These are phyloP conservation scores for Deuterostichococcus epilithicus DNA, from an alignment of 139 green algal genomes.

Conservation along the genomic window DNA sequence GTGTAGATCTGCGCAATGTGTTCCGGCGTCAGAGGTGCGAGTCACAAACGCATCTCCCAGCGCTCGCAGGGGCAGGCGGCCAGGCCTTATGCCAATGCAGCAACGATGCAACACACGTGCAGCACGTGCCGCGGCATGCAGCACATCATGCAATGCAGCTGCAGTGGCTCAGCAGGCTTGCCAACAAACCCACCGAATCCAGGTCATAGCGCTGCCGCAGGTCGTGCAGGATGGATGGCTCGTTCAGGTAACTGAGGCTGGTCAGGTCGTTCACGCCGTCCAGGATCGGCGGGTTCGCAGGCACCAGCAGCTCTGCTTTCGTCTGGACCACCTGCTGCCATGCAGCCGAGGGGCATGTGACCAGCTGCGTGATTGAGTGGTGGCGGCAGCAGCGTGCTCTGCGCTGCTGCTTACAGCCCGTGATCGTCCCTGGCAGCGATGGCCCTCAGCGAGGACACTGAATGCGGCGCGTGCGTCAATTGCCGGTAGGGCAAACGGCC, in stretches of 20 bases:
- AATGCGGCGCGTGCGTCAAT: no score
- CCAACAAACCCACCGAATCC: neutral
- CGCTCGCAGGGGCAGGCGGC: neutral
- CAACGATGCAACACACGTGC: neutral
- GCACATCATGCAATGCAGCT: neutral
- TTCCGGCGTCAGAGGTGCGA: no score
- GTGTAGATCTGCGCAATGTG: conserved; percentile 69
- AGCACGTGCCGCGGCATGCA: neutral
- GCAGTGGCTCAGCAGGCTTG: neutral
- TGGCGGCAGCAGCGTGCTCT: no score
- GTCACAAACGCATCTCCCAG: no score
- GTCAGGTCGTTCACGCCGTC: conserved; percentile 71
- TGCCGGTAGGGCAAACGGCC: no score
- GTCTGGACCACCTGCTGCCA: conserved; percentile 2
- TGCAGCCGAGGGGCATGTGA: neutral
- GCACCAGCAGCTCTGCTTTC: conserved; percentile 18
- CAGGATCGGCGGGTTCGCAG: conserved; percentile 38
- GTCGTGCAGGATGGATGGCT: conserved; percentile 81
- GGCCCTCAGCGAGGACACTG: no score
- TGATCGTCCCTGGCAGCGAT: no score
- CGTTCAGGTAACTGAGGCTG: conserved; percentile 80
- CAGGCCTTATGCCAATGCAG: neutral
- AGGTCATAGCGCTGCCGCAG: conserved; percentile 42
- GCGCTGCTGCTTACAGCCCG: no score
- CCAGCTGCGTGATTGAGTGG: no score